phyloP scores from a whole-genome alignment of 108 stramenopile species.

The Fistulifera solaris region DNA sequence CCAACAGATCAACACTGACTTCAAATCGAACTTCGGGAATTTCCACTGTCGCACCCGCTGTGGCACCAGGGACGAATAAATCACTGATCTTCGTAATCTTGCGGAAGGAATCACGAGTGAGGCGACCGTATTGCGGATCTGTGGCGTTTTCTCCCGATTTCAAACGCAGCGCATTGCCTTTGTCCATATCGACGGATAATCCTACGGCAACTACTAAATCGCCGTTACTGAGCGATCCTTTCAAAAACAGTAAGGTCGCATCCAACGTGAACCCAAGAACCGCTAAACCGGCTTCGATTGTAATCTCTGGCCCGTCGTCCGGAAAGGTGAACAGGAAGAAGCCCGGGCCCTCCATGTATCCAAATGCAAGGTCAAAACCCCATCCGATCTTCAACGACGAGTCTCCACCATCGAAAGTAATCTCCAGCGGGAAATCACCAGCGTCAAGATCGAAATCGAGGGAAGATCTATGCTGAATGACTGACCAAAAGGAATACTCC shows the following conservation, averaged over 20 bases:
- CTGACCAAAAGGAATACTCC: conserved; percentile 26
- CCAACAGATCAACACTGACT: neutral
- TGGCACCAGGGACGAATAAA: conserved; percentile 14
- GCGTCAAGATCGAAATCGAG: conserved; percentile 16
- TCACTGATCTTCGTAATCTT: conserved; percentile 12
- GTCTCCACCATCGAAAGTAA: conserved; percentile 2
- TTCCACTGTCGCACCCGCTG: conserved; percentile 5
- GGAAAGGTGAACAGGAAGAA: conserved; percentile 27
- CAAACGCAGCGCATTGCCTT: conserved; percentile 17
- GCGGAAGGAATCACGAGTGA: conserved; percentile 9
- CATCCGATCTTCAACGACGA: conserved; percentile 12
- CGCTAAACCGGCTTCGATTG: conserved; percentile 10
- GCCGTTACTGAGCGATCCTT: conserved; percentile 4
- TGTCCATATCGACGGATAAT: conserved; percentile 23
- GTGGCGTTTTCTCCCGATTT: conserved; percentile 8
- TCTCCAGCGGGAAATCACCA: conserved; percentile 14
- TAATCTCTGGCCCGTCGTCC: conserved; percentile 8
- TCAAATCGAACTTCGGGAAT: no score
- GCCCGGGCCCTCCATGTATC: conserved; percentile 18
- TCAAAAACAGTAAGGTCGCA: conserved; percentile 17
- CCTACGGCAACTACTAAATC: conserved; percentile 20
- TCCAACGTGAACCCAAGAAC: conserved; percentile 3
- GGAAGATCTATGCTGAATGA: conserved; percentile 2
- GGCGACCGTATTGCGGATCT: conserved; percentile 10
- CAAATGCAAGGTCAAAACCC: no score